A percentile compares a stretch with the other conserved stretches of the same genome.
Evolutionary conservation across 2,329 filamentous ascomycete species (phyloP).

Genomic region (Thielaviopsis punctulata): DNA sequence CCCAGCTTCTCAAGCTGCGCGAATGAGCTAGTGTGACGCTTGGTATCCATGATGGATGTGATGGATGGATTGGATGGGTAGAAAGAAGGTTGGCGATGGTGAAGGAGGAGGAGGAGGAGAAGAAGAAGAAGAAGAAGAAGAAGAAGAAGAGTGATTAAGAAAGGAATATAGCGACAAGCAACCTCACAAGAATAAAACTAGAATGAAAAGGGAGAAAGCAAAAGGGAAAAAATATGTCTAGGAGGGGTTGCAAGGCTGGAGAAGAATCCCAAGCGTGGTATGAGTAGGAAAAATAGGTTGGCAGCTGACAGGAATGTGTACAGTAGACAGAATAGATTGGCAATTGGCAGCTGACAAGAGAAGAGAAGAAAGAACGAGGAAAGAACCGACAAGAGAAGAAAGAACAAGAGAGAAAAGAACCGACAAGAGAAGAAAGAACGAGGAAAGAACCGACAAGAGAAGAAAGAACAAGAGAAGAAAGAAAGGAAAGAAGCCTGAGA

Average conservation of each 20-base stretch:
- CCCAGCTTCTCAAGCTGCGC: slow-evolving; percentile 98
- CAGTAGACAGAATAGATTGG: not conserved
- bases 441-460: too few relatives aligned
- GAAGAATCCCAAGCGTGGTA: not conserved
- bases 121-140: too few relatives aligned
- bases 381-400: too few relatives aligned
- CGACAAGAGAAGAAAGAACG: too few relatives aligned
- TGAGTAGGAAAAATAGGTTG: not conserved
- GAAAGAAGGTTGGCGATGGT: slow-evolving; percentile 11
- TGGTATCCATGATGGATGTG: slow-evolving; percentile 57
- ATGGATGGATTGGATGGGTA: slow-evolving; percentile 4
- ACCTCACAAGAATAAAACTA: too few relatives aligned
- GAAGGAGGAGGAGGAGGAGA: slow-evolving; percentile 1
- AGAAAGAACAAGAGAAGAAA: too few relatives aligned
- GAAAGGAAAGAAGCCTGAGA: too few relatives aligned
- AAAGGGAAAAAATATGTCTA: not conserved
- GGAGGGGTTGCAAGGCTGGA: not conserved
- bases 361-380: too few relatives aligned
- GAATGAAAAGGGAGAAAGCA: slow-evolving; percentile 1
- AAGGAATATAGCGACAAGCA: too few relatives aligned
- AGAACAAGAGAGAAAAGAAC: too few relatives aligned
- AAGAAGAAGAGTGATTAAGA: too few relatives aligned
- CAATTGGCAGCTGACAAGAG: too few relatives aligned
- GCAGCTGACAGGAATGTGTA: not conserved
- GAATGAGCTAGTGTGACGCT: slow-evolving; percentile 88